These are phyloP conservation scores for Penicillium sp. DNA, from an alignment of 2,329 filamentous ascomycete species.

Conservation along the genomic window DNA sequence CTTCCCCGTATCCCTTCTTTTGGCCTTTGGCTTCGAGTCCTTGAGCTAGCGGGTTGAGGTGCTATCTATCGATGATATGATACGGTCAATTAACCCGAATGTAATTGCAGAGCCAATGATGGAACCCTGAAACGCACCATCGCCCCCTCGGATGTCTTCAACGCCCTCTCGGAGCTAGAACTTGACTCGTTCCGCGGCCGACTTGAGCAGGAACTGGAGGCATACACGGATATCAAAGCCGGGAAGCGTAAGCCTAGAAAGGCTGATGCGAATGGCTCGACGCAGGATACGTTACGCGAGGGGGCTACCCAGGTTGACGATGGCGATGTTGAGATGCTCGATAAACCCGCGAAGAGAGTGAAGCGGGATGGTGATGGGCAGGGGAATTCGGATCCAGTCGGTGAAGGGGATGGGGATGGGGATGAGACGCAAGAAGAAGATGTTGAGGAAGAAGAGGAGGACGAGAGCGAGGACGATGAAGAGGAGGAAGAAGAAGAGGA, in stretches of 20 bases:
- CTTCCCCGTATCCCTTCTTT: neutral
- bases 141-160: constrained; percentile 59
- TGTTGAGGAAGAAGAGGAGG: constrained; percentile 22
- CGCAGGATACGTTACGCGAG: constrained; percentile 1
- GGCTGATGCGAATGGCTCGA: constrained; percentile 40
- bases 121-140: constrained; percentile 63
- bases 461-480: constrained; percentile 26
- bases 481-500: constrained; percentile 24
- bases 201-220: constrained; percentile 59
- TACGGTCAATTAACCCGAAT: constrained; percentile 5
- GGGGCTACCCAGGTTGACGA: constrained; percentile 17
- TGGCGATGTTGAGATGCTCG: constrained; percentile 22
- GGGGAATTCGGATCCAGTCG: constrained; percentile 1
- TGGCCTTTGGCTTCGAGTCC: neutral
- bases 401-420: constrained; percentile 3
- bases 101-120: constrained; percentile 56
- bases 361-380: constrained; percentile 22
- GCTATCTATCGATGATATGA: neutral
- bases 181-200: constrained; percentile 59
- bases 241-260: constrained; percentile 49
- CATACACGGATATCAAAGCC: constrained; percentile 46
- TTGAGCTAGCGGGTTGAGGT: neutral
- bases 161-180: constrained; percentile 60
- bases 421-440: constrained; percentile 31
- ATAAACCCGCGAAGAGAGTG: constrained; percentile 27